These are phyloP conservation scores for Populus hybrid DNA, from an alignment of 441 rosid species.

Conservation along the genomic window DNA sequence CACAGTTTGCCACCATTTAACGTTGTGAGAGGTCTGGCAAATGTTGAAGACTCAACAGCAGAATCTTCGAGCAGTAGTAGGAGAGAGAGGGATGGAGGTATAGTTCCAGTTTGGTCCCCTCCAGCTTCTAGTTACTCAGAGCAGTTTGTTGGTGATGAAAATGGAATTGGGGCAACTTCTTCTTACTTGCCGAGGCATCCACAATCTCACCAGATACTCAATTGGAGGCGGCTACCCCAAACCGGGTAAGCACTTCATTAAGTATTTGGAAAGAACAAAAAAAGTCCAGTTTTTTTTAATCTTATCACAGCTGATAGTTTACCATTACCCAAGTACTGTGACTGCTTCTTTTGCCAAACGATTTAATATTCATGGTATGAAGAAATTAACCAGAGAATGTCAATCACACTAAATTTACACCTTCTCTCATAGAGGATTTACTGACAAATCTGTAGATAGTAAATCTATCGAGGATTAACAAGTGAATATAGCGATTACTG, in stretches of 20 bases:
- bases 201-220: slow-evolving; percentile 72
- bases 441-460: background rate
- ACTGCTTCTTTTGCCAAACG: slow-evolving; percentile 5
- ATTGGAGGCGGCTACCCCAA: slow-evolving; percentile 85
- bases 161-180: slow-evolving; percentile 65
- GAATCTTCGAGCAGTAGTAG: slow-evolving; percentile 77
- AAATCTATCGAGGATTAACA: background rate
- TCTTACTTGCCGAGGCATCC: slow-evolving; percentile 83
- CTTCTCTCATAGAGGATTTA: background rate
- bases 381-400: background rate
- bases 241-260: slow-evolving; percentile 69
- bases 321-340: background rate
- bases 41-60: slow-evolving; percentile 78
- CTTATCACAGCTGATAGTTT: background rate
- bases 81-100: slow-evolving; percentile 88
- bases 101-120: slow-evolving; percentile 94
- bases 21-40: slow-evolving; percentile 37
- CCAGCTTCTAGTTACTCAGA: slow-evolving; percentile 65
- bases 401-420: background rate
- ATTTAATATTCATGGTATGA: slow-evolving; percentile 8
- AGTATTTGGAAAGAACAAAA: slow-evolving; percentile 18
- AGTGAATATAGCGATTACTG: background rate
- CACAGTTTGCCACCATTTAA: slow-evolving; percentile 40
- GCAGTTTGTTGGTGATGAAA: slow-evolving; percentile 73
- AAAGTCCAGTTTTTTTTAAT: background rate